Base-by-base conservation (phyloP, 2,329 filamentous ascomycete genomes). In the Cytospora schulzeri region DNA sequence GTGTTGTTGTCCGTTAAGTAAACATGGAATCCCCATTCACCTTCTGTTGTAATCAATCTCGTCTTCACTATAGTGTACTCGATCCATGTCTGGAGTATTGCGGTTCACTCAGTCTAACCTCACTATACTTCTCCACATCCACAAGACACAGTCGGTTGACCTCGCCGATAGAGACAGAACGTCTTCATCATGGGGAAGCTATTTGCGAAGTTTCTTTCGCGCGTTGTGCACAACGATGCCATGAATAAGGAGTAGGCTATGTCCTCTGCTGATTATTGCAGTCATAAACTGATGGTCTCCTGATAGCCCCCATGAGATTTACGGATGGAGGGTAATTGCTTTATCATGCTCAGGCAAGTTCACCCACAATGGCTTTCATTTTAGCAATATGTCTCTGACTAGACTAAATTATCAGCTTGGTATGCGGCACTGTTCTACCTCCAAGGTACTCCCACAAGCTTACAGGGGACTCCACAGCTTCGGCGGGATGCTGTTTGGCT, bases 321-420 rank as follows among this genome's bases (percentile, higher is more conserved):
- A 90, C 76, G 87, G 87, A 71, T 91, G 88, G 88, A 83, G 88
- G 63, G 86, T 89, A 31, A 85, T 88, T 68, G 81, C 81, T 63
- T 79, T 90, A 69, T 87, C 86, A 57, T 86, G 81, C 72, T 87
- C 86, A 65, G 68, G 82, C 80, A 60, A 66, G 78, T 65, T 22
- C n/a, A 33, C 3, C 12, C 22, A 48, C 4, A 2, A 11, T 48
- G 4, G 1, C 8, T 26, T 3, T 4, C 26, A 15, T 57, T 9
- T 11, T 26, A 6, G 3, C 35, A 28, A 7, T n/a, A 35, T 50
- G 6, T 17, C 38, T n/a, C 54, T 52, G 15, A 52, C 35, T 29
- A n/a, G n/a, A 26, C 7, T 11, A 9, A n/a, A 4, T 7, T 50
- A 15, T 2, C 28, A 63, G 62, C 62, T 38, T 63, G 62, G 62